Evolutionary conservation across 2,329 filamentous ascomycete genomes (phyloP), one percentile per base, ranked within the genome.

Genomic region (Neofusicoccum umdonicola): DNA sequence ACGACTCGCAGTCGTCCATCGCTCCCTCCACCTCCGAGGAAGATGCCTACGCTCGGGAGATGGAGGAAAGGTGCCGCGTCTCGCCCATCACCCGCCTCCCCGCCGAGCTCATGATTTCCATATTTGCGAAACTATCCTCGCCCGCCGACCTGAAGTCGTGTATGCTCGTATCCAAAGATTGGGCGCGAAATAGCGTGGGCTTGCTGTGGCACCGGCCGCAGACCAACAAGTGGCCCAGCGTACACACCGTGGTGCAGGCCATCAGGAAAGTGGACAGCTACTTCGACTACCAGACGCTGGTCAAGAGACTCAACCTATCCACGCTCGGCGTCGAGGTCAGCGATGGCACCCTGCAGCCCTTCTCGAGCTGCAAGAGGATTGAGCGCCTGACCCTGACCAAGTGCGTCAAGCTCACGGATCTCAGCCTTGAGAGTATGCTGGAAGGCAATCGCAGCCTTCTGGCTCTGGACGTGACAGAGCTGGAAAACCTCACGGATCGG

Each of bases 151-250:
- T 97, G 70, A 85, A 92, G 69, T 89, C 88, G 78, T 96, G 91
- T 78, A 93, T 98, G 91, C 83, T 95, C 68, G 93, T 97, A n/a
- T 97, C 90, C 73, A 93, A 93, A 78, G 87, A 90, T 67, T 99
- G 95, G 95, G 91, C 95, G 34, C 85, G 90, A 68, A 97, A 97
- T 74, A 90, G 91, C 60, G 95, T 98, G 69, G 94, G 95, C 68
- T 85, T 97, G 69, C 84, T 99, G 22, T 99, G 95, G 95, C 93
- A 97, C 77, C 87, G 95, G 44, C 95, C 95, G 1, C 88, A 92
- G 34, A 98, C 95, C 80, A 93, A 90, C 72, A 92, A 88, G 71
- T 97, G 92, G 90, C 79, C 84, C 12, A 93, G 93, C 74, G 87
- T 97, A 71, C 83, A 88, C 71, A 89, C 82, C 69, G 95, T 99